These are phyloP conservation scores for Fragaria ananassa DNA, from an alignment of 306 rosid genomes.

Conservation along the genomic window DNA sequence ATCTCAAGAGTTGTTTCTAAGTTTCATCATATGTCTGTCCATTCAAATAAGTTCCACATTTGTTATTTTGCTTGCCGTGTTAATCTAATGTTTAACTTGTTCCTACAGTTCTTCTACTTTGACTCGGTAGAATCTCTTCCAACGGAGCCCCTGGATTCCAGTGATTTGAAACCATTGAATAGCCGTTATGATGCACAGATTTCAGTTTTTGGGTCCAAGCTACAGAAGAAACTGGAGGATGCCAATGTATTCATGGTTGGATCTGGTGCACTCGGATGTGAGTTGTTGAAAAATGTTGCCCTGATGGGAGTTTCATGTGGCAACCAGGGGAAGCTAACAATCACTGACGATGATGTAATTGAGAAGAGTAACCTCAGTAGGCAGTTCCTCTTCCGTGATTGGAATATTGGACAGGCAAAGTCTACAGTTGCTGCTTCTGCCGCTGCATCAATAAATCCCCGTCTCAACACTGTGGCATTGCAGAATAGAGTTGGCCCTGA, in stretches of 20 bases:
- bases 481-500: constrained; percentile 83
- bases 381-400: constrained; percentile 97
- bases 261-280: constrained; percentile 97
- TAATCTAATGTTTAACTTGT: constrained; percentile 25
- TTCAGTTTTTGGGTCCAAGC: constrained; percentile 87
- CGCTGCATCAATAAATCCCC: constrained; percentile 59
- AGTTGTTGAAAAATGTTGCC: constrained; percentile 81
- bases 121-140: constrained; percentile 97
- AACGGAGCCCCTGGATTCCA: constrained; percentile 65
- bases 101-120: constrained; percentile 83
- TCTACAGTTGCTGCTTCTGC: constrained; percentile 93
- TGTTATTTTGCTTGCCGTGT: constrained; percentile 6
- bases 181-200: constrained; percentile 96
- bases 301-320: constrained; percentile 98
- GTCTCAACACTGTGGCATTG: constrained; percentile 60
- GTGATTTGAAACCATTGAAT: constrained; percentile 70
- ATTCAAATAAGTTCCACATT: not conserved
- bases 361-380: constrained; percentile 97
- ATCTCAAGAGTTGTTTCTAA: not conserved
- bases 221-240: constrained; percentile 89
- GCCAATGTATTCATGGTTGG: constrained; percentile 84
- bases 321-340: constrained; percentile 63
- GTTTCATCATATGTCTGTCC: not conserved
- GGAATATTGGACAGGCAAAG: constrained; percentile 98
- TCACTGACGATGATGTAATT: constrained; percentile 97